Evolutionary conservation across 1,139 yeast species (phyloP).

Genomic region (Candida frijolesensis): DNA sequence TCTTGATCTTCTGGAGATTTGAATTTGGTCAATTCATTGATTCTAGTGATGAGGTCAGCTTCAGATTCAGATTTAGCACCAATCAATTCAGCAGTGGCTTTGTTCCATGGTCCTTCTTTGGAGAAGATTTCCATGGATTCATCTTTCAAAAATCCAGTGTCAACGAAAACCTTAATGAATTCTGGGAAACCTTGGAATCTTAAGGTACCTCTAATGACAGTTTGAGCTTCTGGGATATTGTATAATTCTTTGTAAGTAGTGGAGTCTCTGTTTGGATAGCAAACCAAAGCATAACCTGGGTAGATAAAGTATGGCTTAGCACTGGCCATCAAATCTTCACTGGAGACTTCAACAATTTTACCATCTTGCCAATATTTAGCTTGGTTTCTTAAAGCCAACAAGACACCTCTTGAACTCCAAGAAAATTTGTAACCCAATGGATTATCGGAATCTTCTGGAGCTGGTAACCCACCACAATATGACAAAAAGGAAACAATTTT

Average conservation of each 20-base stretch:
- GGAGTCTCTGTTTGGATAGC: constrained; percentile 98
- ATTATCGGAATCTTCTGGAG: constrained; percentile 96
- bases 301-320: constrained; percentile 94
- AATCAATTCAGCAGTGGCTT: constrained; percentile 75
- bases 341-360: constrained; percentile 71
- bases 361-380: constrained; percentile 92
- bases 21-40: constrained; percentile 78
- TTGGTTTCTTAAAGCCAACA: constrained; percentile 90
- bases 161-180: constrained; percentile 92
- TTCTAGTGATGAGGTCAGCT: constrained; percentile 72
- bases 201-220: constrained; percentile 94
- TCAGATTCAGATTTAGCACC: constrained; percentile 73
- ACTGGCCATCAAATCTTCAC: constrained; percentile 92
- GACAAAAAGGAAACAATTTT: constrained; percentile 91
- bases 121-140: constrained; percentile 60
- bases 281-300: constrained; percentile 93
- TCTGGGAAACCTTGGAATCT: constrained; percentile 99
- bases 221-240: constrained; percentile 95
- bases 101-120: constrained; percentile 76
- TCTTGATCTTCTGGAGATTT: constrained; percentile 80
- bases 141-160: constrained; percentile 88
- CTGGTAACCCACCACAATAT: constrained; percentile 98
- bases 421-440: constrained; percentile 98
- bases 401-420: constrained; percentile 98
- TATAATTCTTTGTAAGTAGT: constrained; percentile 91